Base-by-base conservation (phyloP, 2,329 filamentous ascomycete species). In the Blumeria hordei region DNA sequence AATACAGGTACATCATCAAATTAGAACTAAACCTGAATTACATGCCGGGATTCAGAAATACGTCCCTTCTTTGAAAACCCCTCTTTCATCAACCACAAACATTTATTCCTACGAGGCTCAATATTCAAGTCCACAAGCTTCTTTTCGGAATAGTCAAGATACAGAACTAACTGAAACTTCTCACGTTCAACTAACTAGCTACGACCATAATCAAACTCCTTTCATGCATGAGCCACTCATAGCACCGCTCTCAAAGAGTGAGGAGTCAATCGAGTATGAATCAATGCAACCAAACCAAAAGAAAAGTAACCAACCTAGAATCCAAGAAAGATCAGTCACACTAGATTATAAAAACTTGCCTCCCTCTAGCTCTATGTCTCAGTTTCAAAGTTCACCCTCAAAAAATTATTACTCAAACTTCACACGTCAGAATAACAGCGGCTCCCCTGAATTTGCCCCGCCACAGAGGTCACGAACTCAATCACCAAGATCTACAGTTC, bases 101-200 rank as follows among this genome's bases (percentile, higher is more conserved):
- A 52, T 60, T 39, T 67, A 80, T 43, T 69, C 76, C 50, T 77
- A 81, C 61, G 72, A 78, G 58, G 78, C 79, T 8, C 70, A 79
- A 58, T 82, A 79, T 1, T 82, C 78, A 1, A 83, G 79, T 59
- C 79, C 79, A 0, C 65, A 82, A 57, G 78, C 78, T 6, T 77
- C 82, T 60, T 81, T 79, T 57, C 78, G 81, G 63, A 70, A 72
- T 53, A 61, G 54, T 41, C 60, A 60, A 57, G 62, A 65, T 33
- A 28, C 21, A 28, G 21, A 28, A 28, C 21, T 28, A 28, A 4
- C 21, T 28, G 21, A 28, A 28, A 28, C 21, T 4, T 28, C 55
- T 18, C 55, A 60, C n/a, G 57, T 56, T 39, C 74, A 76, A n/a
- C 59, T 59, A 14, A 58, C 64, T n/a, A 63, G 69, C 39, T 60